Evolutionary conservation across 2,329 filamentous ascomycete species (phyloP).

Genomic region (Rutstroemia sp.): DNA sequence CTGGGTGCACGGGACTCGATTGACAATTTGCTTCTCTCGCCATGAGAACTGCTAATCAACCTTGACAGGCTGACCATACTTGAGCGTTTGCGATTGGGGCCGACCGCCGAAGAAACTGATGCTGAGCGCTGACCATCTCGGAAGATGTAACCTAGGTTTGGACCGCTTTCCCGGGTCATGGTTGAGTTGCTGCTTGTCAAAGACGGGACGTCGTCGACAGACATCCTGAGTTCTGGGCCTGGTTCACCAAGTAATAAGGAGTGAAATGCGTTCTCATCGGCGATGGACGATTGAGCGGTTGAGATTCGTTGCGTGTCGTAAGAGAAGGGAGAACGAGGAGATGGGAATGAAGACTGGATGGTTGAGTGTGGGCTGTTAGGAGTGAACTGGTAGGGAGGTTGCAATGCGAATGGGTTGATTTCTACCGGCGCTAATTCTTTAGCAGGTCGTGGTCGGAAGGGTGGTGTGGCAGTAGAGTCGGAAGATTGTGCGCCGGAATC

Average conservation of each 20-base stretch:
- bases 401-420: conserved; percentile 36
- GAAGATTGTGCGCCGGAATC: conserved; percentile 30
- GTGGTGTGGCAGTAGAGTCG: conserved; percentile 27
- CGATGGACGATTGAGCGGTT: conserved; percentile 66
- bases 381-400: conserved; percentile 35
- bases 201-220: conserved; percentile 67
- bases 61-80: conserved; percentile 72
- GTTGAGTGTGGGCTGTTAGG: conserved; percentile 59
- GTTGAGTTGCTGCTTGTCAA: conserved; percentile 70
- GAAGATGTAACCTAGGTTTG: conserved; percentile 39
- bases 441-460: conserved; percentile 20
- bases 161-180: conserved; percentile 60
- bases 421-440: conserved; percentile 46
- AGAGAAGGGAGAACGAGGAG: conserved; percentile 60
- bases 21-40: conserved; percentile 67
- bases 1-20: conserved; percentile 49
- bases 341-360: conserved; percentile 48
- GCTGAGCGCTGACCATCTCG: conserved; percentile 52
- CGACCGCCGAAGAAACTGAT: conserved; percentile 53
- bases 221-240: conserved; percentile 63
- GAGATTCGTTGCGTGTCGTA: conserved; percentile 67
- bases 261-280: conserved; percentile 63
- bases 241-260: conserved; percentile 68
- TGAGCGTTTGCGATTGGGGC: conserved; percentile 58
- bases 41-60: conserved; percentile 67